phyloP scores from a whole-genome alignment of 257 asterid genomes.

The Solanum lycopersicoides region DNA sequence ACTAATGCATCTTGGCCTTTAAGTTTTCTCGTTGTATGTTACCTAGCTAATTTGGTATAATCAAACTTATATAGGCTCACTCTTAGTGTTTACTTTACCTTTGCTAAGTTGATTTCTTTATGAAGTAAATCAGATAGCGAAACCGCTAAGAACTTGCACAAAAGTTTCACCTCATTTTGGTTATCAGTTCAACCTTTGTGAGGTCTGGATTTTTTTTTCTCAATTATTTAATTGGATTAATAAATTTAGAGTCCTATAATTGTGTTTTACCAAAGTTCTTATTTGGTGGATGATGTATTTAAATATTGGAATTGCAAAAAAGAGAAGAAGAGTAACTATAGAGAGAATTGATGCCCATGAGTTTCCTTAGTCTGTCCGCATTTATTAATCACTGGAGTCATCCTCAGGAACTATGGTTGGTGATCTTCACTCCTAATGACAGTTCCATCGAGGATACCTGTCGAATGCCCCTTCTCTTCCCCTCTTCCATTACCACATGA shows the following conservation, averaged over 20 bases:
- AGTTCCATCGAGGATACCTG: not conserved
- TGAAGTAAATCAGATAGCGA: not conserved
- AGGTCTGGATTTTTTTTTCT: not conserved
- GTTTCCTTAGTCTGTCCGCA: not conserved
- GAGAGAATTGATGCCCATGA: not conserved
- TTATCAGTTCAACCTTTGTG: not conserved
- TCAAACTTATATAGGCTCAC: not conserved
- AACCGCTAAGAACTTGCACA: not conserved
- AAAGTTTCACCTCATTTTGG: not conserved
- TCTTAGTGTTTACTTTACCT: not conserved
- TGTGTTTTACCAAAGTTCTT: not conserved
- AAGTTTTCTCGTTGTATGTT: not conserved
- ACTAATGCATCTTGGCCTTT: not conserved
- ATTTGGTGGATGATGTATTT: not conserved
- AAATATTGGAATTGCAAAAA: not conserved
- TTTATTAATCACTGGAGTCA: not conserved
- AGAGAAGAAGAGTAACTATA: not conserved
- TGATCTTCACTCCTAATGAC: not conserved
- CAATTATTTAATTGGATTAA: not conserved
- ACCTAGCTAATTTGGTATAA: not conserved
- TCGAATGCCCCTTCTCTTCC: not conserved
- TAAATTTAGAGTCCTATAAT: not conserved
- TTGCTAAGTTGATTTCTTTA: not conserved
- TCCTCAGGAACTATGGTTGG: not conserved
- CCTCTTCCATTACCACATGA: not conserved